Base-by-base conservation (phyloP, 2,329 filamentous ascomycete genomes). In the Colletotrichum liaoningense region DNA sequence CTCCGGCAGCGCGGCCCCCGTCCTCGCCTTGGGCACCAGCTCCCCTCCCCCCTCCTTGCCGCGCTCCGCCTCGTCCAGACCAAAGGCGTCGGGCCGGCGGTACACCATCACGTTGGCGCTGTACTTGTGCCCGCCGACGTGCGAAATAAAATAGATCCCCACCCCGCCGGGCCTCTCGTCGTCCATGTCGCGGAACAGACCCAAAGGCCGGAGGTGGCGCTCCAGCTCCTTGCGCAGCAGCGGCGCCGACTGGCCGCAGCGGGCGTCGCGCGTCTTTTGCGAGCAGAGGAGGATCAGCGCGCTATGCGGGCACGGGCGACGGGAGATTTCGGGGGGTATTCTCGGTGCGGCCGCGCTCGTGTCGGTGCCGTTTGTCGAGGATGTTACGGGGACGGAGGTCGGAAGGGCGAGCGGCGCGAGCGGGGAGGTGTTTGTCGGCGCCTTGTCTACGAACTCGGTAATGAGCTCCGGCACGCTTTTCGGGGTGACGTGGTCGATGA, bases 101-200 rank as follows among this genome's bases (percentile, higher is more conserved):
- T 99, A 98, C 1, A 99, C 88, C 86, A 99, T 94, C 77, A 98
- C 91, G 79, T 99, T 99, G 33, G 97, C 97, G 59, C 93, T 92
- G 84, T 97, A 98, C 85, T 98, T 98, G 86, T 99, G 97, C 0
- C 97, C 97, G 33, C 97, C 97, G 3, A 98, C 95, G 80, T 99
- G 97, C 77, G 92, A 96, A 80, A 98, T 97, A 81, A 98, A 98
- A 84, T 98, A 98, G 76, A 99, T 94, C 0, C 95, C 96, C 6
- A 98, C 96, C 14, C 97, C 97, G 12, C 96, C 96, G 0, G 95
- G 95, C 71, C 97, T 86, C 81, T 95, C 92, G 81, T 99, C 97
- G 80, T 97, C 91, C 59, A 97, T 84, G 80, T 98, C 96, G 35
- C 97, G 92, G 82, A 93, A 95, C 24, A 99, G 85, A 0, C 95